Conservation (phyloP, 371 early-diverging fungal genomes). For the Lichtheimia ramosa region DNA sequence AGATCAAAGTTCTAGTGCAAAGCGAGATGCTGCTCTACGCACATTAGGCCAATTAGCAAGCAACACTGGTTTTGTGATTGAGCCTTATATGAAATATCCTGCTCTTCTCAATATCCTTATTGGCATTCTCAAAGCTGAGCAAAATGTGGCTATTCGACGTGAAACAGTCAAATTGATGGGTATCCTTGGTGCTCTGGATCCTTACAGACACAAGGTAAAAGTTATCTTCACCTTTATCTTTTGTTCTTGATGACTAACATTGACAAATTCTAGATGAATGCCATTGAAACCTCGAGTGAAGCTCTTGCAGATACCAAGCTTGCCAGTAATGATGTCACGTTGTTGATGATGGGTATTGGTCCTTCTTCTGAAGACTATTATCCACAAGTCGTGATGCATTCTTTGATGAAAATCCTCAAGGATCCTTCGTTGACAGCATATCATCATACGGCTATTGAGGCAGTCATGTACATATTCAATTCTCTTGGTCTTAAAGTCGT, state of each 20-base stretch:
- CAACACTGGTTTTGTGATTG: constrained; percentile 88
- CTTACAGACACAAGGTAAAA: constrained; percentile 85
- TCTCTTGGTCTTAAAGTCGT: constrained; percentile 83
- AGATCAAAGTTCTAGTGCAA: constrained; percentile 84
- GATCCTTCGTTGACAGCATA: constrained; percentile 81
- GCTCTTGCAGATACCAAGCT: constrained; percentile 56
- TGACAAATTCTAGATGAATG: constrained; percentile 35
- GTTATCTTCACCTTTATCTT: background rate
- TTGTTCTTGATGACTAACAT: too few species aligned
- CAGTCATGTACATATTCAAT: constrained; percentile 92
- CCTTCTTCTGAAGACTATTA: constrained; percentile 86
- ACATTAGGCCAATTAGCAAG: constrained; percentile 85
- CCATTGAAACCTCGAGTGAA: constrained; percentile 57
- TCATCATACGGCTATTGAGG: constrained; percentile 89
- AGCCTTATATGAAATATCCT: constrained; percentile 91
- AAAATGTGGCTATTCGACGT: constrained; percentile 64
- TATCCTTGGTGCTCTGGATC: constrained; percentile 95
- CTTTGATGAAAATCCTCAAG: constrained; percentile 87
- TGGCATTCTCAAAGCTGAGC: constrained; percentile 85
- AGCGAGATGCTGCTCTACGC: constrained; percentile 87
- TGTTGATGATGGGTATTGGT: constrained; percentile 73
- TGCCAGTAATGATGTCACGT: constrained; percentile 62
- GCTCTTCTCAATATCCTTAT: constrained; percentile 79
- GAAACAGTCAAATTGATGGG: constrained; percentile 92
- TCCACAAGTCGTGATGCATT: constrained; percentile 84